These are phyloP conservation scores for Diaporthe vexans DNA, from an alignment of 2,329 filamentous ascomycete species.

Conservation along the genomic window DNA sequence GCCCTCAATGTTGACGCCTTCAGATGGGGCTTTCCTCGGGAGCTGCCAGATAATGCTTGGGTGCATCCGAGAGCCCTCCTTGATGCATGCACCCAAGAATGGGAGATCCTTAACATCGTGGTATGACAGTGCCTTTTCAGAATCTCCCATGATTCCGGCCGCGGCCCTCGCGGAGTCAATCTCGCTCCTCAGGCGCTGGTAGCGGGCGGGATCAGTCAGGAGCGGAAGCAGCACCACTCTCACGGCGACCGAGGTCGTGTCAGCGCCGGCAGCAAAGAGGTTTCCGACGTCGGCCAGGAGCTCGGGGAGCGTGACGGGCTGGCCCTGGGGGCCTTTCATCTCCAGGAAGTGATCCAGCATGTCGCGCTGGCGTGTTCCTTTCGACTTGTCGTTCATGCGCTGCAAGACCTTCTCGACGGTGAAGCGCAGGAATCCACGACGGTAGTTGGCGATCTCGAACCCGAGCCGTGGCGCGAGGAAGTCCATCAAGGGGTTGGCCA, in stretches of 20 bases:
- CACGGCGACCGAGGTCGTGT: constrained; percentile 4
- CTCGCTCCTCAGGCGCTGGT: constrained; percentile 4
- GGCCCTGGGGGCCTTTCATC: not conserved
- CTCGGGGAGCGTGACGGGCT: not conserved
- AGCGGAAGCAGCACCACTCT: not conserved
- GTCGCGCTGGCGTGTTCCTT: not conserved
- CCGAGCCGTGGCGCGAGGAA: not conserved
- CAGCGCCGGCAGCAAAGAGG: not conserved
- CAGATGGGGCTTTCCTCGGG: not conserved
- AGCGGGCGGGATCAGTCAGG: not conserved
- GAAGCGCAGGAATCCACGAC: not conserved
- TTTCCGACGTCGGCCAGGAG: constrained; percentile 2
- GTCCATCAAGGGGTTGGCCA: not conserved
- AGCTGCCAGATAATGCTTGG: constrained; percentile 14
- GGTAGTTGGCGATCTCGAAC: not conserved
- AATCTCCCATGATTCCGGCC: not conserved
- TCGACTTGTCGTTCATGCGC: not conserved
- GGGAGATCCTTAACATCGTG: constrained; percentile 1
- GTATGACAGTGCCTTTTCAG: not conserved
- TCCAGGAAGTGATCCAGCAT: constrained; percentile 8
- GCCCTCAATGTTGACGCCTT: not conserved
- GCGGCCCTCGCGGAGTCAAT: not conserved
- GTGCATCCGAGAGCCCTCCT: constrained; percentile 1
- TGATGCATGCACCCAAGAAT: not conserved
- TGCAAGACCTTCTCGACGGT: not conserved